Evolutionary conservation across 495 filamentous ascomycete genomes (phyloP).

Genomic region (Xylaria flabelliformis): DNA sequence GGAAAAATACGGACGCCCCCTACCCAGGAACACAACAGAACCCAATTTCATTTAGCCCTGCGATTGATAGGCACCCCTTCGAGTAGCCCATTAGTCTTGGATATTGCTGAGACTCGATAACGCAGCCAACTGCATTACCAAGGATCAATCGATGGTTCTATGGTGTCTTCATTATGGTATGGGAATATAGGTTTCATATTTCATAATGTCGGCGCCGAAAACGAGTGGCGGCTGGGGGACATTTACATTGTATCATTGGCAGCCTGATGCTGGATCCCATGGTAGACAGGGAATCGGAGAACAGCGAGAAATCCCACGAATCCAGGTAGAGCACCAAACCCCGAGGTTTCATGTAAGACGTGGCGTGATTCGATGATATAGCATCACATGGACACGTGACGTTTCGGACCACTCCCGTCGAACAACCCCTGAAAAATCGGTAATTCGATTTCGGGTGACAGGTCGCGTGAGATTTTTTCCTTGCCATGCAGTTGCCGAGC

Average conservation of each 20-base stretch:
- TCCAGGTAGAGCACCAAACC: background rate
- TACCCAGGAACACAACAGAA: background rate
- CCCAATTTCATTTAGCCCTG: background rate
- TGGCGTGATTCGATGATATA: constrained; percentile 1
- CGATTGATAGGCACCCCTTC: background rate
- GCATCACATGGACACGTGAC: constrained; percentile 16
- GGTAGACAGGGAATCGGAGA: background rate
- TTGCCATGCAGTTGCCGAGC: background rate
- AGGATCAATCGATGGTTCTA: background rate
- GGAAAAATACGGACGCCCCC: background rate
- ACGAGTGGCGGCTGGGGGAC: background rate
- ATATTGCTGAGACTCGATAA: background rate
- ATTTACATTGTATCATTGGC: background rate
- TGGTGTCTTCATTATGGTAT: background rate
- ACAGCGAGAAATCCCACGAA: background rate
- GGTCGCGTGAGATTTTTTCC: background rate
- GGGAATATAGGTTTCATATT: background rate
- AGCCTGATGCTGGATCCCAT: background rate
- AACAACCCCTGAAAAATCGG: background rate
- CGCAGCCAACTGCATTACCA: background rate
- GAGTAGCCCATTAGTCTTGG: background rate
- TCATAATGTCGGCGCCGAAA: background rate
- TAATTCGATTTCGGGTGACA: background rate
- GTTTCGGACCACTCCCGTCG: background rate
- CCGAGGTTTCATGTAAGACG: background rate